Evolutionary conservation across 306 rosid species (phyloP), one percentile per base, ranked within the genome.

Genomic region (Oxytropis ochrocephala): DNA sequence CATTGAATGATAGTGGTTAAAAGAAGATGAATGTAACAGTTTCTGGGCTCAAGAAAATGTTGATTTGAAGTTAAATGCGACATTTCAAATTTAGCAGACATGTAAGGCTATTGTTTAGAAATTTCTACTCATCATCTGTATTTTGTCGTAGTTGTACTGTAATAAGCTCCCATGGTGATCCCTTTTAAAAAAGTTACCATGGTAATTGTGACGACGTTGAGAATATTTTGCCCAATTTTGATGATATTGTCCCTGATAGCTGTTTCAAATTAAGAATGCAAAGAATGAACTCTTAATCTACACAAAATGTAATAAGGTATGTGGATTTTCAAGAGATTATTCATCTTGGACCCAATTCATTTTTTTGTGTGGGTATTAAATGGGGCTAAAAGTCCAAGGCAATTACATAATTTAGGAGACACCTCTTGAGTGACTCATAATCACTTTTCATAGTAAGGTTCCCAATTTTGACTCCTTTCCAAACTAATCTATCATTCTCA

Each of bases 81-180:
- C 78, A 41, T 44, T 13, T 29, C 64, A 56, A 69, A 55, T 63
- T 56, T 80, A 48, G 66, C 46, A 32, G 70, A 50, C 18, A 18
- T 36, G 1, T 58, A 67, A 33, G 12, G 11, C 30, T 59, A 7
- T 11, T 62, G 58, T 43, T 77, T 33, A 6, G 41, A 42, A 53
- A 8, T 36, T 32, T 43, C n/a, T 41, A 14, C 7, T 41, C 19
- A 11, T n/a, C 46, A 4, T 36, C 49, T 59, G 60, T 72, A 65
- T 73, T 58, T 71, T 48, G 53, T 33, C 3, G 55, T 41, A 68
- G 54, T 48, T 57, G 57, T 60, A 11, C 41, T 46, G 47, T 18
- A 33, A 80, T 76, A 66, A 72, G 59, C 11, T 69, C 16, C 5
- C 59, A 19, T 60, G 70, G 48, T 67, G 72, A 44, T 42, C 41